Evolutionary conservation across 805 yeast genomes (phyloP).

Genomic region (Lipomyces oligophaga): DNA sequence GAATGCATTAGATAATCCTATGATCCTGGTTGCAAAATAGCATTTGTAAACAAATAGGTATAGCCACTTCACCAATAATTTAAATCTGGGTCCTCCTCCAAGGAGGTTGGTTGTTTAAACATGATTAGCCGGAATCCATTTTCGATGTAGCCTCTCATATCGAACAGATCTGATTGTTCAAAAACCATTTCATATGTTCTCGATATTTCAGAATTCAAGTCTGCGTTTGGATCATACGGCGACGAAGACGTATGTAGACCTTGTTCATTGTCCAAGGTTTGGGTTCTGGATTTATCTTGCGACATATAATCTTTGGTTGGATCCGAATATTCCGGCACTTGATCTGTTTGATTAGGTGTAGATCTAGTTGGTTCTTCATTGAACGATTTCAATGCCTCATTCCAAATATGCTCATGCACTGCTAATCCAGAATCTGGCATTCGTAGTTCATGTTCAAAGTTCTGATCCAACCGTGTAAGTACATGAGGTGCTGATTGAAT

Average conservation of each 20-base stretch:
- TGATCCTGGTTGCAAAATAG: too few species aligned
- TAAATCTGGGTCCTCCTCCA: too few species aligned
- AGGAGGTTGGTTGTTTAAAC: not conserved
- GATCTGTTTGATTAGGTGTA: not conserved
- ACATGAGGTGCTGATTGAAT: not conserved
- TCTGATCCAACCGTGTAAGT: not conserved
- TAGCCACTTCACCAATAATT: too few species aligned
- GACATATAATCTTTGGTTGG: not conserved
- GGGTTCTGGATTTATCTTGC: not conserved
- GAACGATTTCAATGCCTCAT: too few species aligned
- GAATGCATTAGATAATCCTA: too few species aligned
- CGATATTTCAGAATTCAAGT: slow-evolving; percentile 2
- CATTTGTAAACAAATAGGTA: too few species aligned
- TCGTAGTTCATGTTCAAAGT: slow-evolving; percentile 10
- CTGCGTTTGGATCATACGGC: too few species aligned
- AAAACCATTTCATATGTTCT: slow-evolving; percentile 1
- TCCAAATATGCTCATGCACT: slow-evolving; percentile 7
- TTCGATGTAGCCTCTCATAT: slow-evolving; percentile 5
- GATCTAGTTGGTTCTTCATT: too few species aligned
- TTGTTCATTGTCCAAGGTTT: not conserved
- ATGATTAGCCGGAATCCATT: slow-evolving; percentile 9
- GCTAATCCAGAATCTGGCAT: slow-evolving; percentile 12
- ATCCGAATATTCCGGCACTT: not conserved
- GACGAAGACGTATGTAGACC: too few species aligned
- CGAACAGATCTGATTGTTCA: slow-evolving; percentile 1